Evolutionary conservation across 1,284 basidiomycete genomes (phyloP).

Genomic region (Cryptococcus sp.): DNA sequence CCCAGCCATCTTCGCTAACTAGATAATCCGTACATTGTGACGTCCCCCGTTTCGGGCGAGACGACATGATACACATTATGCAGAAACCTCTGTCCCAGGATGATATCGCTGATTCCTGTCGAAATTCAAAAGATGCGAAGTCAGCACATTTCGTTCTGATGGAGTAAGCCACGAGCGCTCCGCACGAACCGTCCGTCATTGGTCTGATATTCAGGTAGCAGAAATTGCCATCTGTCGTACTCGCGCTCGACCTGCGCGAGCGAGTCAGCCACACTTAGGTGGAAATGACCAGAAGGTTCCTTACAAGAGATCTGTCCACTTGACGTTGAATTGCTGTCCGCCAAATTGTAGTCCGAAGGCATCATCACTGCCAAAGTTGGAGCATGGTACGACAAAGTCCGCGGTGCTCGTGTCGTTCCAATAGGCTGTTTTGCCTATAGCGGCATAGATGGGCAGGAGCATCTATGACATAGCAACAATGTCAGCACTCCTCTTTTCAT

Average conservation of each 20-base stretch:
- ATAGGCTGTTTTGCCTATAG: slow-evolving; percentile 3
- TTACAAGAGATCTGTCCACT: slow-evolving; percentile 19
- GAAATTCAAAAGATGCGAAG: not conserved
- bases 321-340: slow-evolving; percentile 11
- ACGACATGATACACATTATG: slow-evolving; percentile 20
- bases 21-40: slow-evolving; percentile 17
- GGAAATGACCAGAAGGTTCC: too few relatives aligned
- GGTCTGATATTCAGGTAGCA: slow-evolving; percentile 10
- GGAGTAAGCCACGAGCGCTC: too few relatives aligned
- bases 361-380: slow-evolving; percentile 1
- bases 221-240: not conserved
- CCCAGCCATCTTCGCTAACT: too few relatives aligned
- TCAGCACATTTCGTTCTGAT: not conserved
- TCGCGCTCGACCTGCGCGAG: slow-evolving; percentile 4
- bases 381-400: slow-evolving; percentile 13
- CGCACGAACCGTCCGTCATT: too few relatives aligned
- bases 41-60: slow-evolving; percentile 11
- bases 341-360: slow-evolving; percentile 14
- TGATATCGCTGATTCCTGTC: slow-evolving; percentile 4
- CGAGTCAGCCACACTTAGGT: not conserved
- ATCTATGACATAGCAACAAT: slow-evolving; percentile 4
- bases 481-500: not conserved
- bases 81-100: slow-evolving; percentile 15
- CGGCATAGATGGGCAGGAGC: slow-evolving; percentile 14
- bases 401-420: slow-evolving; percentile 3